Base-by-base conservation (phyloP, 805 yeast species). In the Wickerhamomyces chaumierensis region DNA sequence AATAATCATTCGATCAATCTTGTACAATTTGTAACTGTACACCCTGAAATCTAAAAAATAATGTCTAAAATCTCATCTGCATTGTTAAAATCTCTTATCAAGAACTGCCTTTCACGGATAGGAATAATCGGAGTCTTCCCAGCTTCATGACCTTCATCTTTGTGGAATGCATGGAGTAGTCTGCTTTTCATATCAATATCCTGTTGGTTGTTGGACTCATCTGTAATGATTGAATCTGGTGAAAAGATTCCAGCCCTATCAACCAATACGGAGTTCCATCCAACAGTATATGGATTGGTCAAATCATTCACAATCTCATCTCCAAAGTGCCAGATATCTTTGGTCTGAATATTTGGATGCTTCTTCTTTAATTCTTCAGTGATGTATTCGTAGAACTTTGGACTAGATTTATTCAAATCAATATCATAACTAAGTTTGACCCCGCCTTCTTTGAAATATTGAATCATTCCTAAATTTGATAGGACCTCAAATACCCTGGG, bases 301-400 rank as follows among this genome's bases (percentile, higher is more conserved):
- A 71, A 61, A 51, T 81, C 90, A 37, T 73, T 72, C 7, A 56
- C 57, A 29, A 64, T 53, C 45, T 71, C 75, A 50, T 81, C 88
- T 1, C 90, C 90, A 36, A 79, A 58, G 52, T 81, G 90, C 83
- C 82, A 79, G 4, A 63, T 54, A 12, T 48, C 44, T 9, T 40
- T 36, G 23, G 51, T 42, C 37, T 50, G 46, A 14, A 48, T 43
- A n/a, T 45, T 34, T 12, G 52, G 34, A 12, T 49, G 38, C 11
- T 48, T 53, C 2, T 42, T 44, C 4, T 45, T 39, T 28, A 58
- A 40, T 37, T 55, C 63, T 2, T 53, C 40, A 3, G 62, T 36
- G 3, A 69, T 65, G 13, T 46, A 38, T 17, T 68, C 61, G 48
- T 71, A 80, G 45, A 80, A 71, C 28, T 42, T 51, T 4, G 53